A percentile compares a stretch with the other conserved stretches of the same genome.
Conservation (phyloP, 2,329 filamentous ascomycete species). For the Zymoseptoria brevis region DNA sequence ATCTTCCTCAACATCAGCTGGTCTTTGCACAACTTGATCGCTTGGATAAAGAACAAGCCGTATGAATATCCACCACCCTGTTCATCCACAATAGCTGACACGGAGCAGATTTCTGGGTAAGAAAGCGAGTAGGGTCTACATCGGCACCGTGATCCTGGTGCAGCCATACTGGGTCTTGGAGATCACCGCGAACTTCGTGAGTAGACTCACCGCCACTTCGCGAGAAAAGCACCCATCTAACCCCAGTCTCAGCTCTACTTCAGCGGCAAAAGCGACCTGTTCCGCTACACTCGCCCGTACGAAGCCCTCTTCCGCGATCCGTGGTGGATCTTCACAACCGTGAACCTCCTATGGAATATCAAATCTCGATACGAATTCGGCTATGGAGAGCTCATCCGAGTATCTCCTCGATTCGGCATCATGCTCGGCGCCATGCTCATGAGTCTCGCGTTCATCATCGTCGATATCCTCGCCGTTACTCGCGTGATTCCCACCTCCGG, state of each 20-base stretch:
- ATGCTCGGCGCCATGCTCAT: conserved; percentile 55
- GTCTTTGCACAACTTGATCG: conserved; percentile 57
- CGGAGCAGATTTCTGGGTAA: conserved; percentile 32
- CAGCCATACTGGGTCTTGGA: conserved; percentile 59
- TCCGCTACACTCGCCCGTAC: conserved; percentile 48
- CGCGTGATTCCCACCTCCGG: conserved; percentile 22
- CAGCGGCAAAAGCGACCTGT: conserved; percentile 36
- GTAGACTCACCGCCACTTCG: neutral
- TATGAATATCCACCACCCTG: conserved; percentile 31
- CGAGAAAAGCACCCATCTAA: neutral
- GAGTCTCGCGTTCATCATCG: conserved; percentile 52
- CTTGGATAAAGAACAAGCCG: conserved; percentile 59
- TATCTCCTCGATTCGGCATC: conserved; percentile 57
- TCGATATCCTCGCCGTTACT: conserved; percentile 55
- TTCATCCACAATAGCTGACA: neutral
- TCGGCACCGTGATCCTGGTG: conserved; percentile 49
- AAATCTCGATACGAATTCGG: conserved; percentile 54
- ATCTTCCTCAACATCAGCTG: conserved; percentile 53
- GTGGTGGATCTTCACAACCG: conserved; percentile 59
- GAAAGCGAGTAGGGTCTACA: conserved; percentile 47
- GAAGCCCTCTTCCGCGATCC: conserved; percentile 58
- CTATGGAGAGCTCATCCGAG: conserved; percentile 47
- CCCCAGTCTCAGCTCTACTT: conserved; percentile 43
- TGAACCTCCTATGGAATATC: conserved; percentile 55
- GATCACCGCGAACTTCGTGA: conserved; percentile 54